Evolutionary conservation across 495 filamentous ascomycete genomes (phyloP).

Genomic region (Evansstolkia leycettana): DNA sequence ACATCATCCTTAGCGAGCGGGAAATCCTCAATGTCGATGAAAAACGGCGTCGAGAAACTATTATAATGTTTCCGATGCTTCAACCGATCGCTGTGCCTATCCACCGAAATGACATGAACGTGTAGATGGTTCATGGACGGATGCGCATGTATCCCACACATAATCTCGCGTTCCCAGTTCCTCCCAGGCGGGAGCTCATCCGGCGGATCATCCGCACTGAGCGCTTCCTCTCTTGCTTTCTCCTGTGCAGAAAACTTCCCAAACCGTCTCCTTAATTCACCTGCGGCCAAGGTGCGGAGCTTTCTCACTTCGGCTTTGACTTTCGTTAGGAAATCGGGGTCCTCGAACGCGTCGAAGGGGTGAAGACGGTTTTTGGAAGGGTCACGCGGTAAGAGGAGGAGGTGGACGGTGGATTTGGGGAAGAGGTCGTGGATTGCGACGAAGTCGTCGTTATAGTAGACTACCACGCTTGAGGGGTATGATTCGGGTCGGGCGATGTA

Average conservation of each 20-base stretch:
- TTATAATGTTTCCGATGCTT: slow-evolving; percentile 87
- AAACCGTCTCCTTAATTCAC: slow-evolving; percentile 62
- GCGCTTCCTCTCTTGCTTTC: slow-evolving; percentile 37
- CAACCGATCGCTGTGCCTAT: slow-evolving; percentile 56
- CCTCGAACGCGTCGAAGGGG: slow-evolving; percentile 67
- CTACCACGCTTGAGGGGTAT: slow-evolving; percentile 47
- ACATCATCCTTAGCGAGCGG: slow-evolving; percentile 53
- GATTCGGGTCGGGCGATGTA: slow-evolving; percentile 60
- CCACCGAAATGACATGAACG: slow-evolving; percentile 71
- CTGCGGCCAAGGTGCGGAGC: slow-evolving; percentile 52
- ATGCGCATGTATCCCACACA: slow-evolving; percentile 67
- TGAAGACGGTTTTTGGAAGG: slow-evolving; percentile 47
- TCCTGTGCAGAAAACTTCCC: slow-evolving; percentile 53
- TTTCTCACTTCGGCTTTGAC: slow-evolving; percentile 47
- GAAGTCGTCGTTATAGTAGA: slow-evolving; percentile 58
- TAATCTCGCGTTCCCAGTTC: slow-evolving; percentile 68
- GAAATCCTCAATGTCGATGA: slow-evolving; percentile 70
- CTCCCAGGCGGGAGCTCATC: slow-evolving; percentile 53
- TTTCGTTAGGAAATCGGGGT: slow-evolving; percentile 55
- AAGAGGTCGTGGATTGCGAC: slow-evolving; percentile 76
- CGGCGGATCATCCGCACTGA: slow-evolving; percentile 30
- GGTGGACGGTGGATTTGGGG: slow-evolving; percentile 75
- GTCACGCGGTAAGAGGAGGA: slow-evolving; percentile 75
- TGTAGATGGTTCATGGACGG: slow-evolving; percentile 93
- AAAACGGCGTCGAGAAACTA: slow-evolving; percentile 79